Conservation (phyloP, 257 asterid genomes). For the Solanum sparsipilum region DNA sequence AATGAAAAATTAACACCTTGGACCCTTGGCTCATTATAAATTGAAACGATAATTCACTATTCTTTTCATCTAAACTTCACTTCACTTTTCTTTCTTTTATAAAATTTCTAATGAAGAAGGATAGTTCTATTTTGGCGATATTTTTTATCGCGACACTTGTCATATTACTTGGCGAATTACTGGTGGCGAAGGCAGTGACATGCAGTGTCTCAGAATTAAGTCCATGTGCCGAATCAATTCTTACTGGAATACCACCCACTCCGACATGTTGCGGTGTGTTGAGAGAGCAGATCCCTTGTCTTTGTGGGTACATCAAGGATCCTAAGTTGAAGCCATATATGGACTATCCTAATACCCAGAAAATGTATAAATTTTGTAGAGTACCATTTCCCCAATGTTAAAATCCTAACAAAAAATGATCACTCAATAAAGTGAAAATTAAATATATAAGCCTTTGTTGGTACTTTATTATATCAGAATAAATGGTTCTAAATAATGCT, state of each 20-base stretch:
- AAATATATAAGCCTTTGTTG: background rate
- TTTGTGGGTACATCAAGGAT: conserved; percentile 11
- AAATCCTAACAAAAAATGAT: background rate
- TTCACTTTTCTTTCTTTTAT: background rate
- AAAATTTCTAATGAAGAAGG: background rate
- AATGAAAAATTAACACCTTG: background rate
- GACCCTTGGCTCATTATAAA: background rate
- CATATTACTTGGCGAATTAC: background rate
- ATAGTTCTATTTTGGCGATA: background rate
- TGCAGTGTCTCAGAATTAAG: conserved; percentile 4
- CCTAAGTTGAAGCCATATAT: conserved; percentile 6
- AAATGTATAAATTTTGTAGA: conserved; percentile 2
- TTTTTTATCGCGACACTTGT: background rate
- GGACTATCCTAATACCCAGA: conserved; percentile 9
- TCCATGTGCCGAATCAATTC: conserved; percentile 6
- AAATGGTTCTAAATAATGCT: background rate
- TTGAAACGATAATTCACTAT: background rate
- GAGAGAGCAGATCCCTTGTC: conserved; percentile 17
- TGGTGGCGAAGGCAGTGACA: background rate
- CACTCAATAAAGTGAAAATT: background rate
- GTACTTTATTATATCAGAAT: background rate
- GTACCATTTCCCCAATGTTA: conserved; percentile 4
- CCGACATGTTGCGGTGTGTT: conserved; percentile 5
- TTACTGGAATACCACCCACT: background rate
- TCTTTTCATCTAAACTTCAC: background rate